phyloP scores from a whole-genome alignment of 1,284 basidiomycete genomes.

The Moniliophthora roreri region DNA sequence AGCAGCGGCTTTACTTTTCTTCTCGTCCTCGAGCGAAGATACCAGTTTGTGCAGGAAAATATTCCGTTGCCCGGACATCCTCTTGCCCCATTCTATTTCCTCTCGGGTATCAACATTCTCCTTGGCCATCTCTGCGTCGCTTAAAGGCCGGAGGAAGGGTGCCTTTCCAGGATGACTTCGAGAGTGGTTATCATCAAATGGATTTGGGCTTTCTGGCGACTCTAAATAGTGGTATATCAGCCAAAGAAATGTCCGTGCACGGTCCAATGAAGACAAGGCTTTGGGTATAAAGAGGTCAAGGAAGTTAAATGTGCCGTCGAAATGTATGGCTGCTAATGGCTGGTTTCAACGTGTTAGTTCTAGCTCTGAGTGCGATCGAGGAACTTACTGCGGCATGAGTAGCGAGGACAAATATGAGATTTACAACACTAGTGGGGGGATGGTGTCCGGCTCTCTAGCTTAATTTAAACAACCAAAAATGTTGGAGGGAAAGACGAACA shows the following conservation, averaged over 20 bases:
- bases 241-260: constrained; percentile 79
- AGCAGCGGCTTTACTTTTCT: constrained; percentile 39
- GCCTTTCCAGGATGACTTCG: constrained; percentile 49
- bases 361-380: constrained; percentile 1
- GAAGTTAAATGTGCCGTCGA: constrained; percentile 74
- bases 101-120: constrained; percentile 73
- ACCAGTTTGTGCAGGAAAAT: constrained; percentile 63
- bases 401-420: constrained; percentile 75
- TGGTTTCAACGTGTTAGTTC: constrained; percentile 27
- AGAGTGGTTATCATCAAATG: constrained; percentile 63
- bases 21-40: constrained; percentile 45
- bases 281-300: constrained; percentile 80
- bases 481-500: background rate
- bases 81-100: constrained; percentile 64
- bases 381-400: constrained; percentile 62
- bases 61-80: constrained; percentile 66
- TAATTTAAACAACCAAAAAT: background rate
- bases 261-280: constrained; percentile 66
- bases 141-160: constrained; percentile 52
- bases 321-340: constrained; percentile 71
- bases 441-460: constrained; percentile 52
- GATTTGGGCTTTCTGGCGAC: constrained; percentile 53
- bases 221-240: constrained; percentile 79
- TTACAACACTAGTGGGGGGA: constrained; percentile 80
- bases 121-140: constrained; percentile 42